Evolutionary conservation across 2,329 filamentous ascomycete genomes (phyloP).

Genomic region (Falciphora oryzae): DNA sequence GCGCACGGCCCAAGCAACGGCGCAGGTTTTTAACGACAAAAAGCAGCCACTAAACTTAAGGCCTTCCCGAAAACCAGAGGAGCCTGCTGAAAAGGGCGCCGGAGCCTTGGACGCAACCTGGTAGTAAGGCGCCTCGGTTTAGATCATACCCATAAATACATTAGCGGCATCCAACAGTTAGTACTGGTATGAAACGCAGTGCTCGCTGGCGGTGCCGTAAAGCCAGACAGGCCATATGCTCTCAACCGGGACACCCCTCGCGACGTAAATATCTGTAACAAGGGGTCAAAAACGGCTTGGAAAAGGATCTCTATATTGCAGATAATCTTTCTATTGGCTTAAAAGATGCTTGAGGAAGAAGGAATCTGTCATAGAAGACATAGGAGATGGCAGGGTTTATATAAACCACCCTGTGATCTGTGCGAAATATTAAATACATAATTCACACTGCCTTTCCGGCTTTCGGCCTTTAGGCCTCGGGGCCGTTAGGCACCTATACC

Average conservation of each 20-base stretch:
- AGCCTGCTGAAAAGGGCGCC: constrained; percentile 26
- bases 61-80: constrained; percentile 2
- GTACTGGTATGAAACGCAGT: constrained; percentile 42
- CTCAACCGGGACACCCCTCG: constrained; percentile 24
- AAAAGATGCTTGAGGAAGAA: too few relatives aligned
- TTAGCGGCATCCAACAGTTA: constrained; percentile 38
- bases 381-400: too few relatives aligned
- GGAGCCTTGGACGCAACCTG: constrained; percentile 37
- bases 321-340: too few relatives aligned
- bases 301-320: too few relatives aligned
- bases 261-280: constrained; percentile 11
- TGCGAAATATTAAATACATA: too few relatives aligned
- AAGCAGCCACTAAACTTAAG: not conserved
- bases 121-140: constrained; percentile 37
- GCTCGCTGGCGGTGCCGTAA: constrained; percentile 38
- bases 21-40: not conserved
- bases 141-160: constrained; percentile 40
- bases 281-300: too few relatives aligned
- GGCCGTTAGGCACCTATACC: too few relatives aligned
- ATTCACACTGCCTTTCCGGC: too few relatives aligned
- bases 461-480: too few relatives aligned
- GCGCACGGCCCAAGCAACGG: constrained; percentile 3
- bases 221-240: constrained; percentile 21
- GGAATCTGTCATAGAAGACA: too few relatives aligned
- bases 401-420: too few relatives aligned